These are phyloP conservation scores for Colletotrichum acutatum DNA, from an alignment of 2,329 filamentous ascomycete genomes.

Conservation along the genomic window DNA sequence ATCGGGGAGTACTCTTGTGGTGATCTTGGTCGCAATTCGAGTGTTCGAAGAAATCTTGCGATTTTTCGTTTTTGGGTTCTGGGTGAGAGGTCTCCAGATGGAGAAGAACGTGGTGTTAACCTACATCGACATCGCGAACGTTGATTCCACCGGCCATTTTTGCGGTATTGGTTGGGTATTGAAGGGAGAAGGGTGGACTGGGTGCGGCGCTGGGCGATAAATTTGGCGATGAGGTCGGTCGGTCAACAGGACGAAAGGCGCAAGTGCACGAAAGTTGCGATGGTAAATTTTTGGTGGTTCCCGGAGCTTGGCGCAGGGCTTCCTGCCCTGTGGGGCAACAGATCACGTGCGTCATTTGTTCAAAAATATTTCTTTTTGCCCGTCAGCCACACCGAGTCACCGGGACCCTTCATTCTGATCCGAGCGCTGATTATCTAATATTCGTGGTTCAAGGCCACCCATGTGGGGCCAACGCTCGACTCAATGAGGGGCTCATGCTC, in stretches of 20 bases:
- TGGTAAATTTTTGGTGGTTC: slow-evolving; percentile 41
- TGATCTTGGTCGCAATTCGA: slow-evolving; percentile 5
- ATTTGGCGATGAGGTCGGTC: slow-evolving; percentile 41
- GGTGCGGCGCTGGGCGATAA: slow-evolving; percentile 39
- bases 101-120: slow-evolving; percentile 49
- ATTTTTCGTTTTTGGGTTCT: not conserved
- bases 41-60: slow-evolving; percentile 2
- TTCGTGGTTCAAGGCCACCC: too few relatives aligned
- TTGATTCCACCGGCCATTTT: slow-evolving; percentile 84
- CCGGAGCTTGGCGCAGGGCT: slow-evolving; percentile 25
- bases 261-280: slow-evolving; percentile 14
- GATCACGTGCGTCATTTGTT: not conserved
- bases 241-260: not conserved
- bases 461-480: not conserved
- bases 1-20: slow-evolving; percentile 4
- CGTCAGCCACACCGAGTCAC: not conserved
- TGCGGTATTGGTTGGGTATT: slow-evolving; percentile 60
- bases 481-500: not conserved
- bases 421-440: not conserved
- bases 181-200: slow-evolving; percentile 42
- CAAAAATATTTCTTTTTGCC: not conserved
- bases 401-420: not conserved
- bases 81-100: slow-evolving; percentile 5
- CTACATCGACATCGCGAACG: slow-evolving; percentile 88
- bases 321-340: not conserved